Conservation (phyloP, 768 basidiomycete species). For the Lyophyllum atratum region DNA sequence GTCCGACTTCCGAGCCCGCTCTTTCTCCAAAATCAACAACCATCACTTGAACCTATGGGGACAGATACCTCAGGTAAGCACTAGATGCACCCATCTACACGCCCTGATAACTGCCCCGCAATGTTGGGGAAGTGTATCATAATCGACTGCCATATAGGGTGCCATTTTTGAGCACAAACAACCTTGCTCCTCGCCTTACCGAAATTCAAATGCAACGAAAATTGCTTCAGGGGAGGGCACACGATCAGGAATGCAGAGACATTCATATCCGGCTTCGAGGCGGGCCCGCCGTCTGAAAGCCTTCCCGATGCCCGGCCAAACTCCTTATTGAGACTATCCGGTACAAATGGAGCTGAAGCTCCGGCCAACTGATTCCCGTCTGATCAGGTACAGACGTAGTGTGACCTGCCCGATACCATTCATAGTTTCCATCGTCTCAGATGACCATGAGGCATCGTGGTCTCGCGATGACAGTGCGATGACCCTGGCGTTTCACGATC, state of each 20-base stretch:
- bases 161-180: neutral
- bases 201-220: neutral
- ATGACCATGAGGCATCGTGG: constrained; percentile 4
- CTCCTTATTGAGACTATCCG: constrained; percentile 6
- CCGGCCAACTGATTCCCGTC: neutral
- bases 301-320: neutral
- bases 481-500: neutral
- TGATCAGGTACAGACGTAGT: too few relatives aligned
- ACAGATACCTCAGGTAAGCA: neutral
- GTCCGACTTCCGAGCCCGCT: neutral
- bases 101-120: neutral
- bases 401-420: neutral
- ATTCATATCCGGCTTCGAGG: neutral
- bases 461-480: neutral
- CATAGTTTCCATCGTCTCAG: neutral
- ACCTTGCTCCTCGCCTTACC: neutral
- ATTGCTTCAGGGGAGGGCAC: neutral
- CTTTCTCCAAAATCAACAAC: too few relatives aligned
- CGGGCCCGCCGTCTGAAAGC: neutral
- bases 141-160: neutral
- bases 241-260: neutral
- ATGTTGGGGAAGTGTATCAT: neutral
- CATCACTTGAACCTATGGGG: neutral
- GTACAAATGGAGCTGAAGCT: constrained; percentile 2
- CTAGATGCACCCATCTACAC: neutral